A percentile compares a stretch with the other conserved stretches of the same genome.
Evolutionary conservation across 2,329 filamentous ascomycete genomes (phyloP).

Genomic region (Helotiales sp.): DNA sequence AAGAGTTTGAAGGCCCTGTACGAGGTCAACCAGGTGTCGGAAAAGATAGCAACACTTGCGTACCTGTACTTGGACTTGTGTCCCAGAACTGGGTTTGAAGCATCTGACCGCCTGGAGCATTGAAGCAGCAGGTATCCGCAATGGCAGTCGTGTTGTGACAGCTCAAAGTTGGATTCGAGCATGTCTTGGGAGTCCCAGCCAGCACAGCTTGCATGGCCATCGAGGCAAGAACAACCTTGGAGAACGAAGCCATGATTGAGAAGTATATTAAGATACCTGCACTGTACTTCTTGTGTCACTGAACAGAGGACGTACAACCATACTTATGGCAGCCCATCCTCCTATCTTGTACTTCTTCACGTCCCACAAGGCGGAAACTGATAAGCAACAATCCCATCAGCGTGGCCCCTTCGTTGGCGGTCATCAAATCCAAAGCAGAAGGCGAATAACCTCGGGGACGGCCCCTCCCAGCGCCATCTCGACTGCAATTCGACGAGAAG

Average conservation of each 20-base stretch:
- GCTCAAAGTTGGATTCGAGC: slow-evolving; percentile 25
- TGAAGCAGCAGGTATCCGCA: slow-evolving; percentile 72
- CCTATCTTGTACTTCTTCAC: slow-evolving; percentile 2
- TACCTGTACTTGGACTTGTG: slow-evolving; percentile 54
- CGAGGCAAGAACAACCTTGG: slow-evolving; percentile 8
- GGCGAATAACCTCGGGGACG: slow-evolving; percentile 12
- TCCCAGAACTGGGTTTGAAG: slow-evolving; percentile 82
- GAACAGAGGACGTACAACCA: background rate
- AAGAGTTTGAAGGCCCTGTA: slow-evolving; percentile 38
- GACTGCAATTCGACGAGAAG: slow-evolving; percentile 15
- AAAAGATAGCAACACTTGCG: background rate
- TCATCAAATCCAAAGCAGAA: slow-evolving; percentile 20
- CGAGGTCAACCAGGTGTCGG: background rate
- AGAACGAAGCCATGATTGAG: slow-evolving; percentile 9
- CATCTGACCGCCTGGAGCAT: slow-evolving; percentile 68
- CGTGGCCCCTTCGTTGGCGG: slow-evolving; percentile 21
- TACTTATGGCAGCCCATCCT: slow-evolving; percentile 6
- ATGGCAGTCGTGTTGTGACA: slow-evolving; percentile 63
- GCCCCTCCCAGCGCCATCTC: slow-evolving; percentile 7
- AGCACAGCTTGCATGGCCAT: slow-evolving; percentile 17
- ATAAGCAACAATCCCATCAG: slow-evolving; percentile 9
- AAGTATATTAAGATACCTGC: background rate
- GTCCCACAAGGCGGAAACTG: slow-evolving; percentile 4
- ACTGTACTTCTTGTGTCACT: background rate
- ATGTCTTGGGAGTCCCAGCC: slow-evolving; percentile 27